Evolutionary conservation across 768 basidiomycete species (phyloP), one percentile per base, ranked within the genome.

Genomic region (Mycena haematopus): DNA sequence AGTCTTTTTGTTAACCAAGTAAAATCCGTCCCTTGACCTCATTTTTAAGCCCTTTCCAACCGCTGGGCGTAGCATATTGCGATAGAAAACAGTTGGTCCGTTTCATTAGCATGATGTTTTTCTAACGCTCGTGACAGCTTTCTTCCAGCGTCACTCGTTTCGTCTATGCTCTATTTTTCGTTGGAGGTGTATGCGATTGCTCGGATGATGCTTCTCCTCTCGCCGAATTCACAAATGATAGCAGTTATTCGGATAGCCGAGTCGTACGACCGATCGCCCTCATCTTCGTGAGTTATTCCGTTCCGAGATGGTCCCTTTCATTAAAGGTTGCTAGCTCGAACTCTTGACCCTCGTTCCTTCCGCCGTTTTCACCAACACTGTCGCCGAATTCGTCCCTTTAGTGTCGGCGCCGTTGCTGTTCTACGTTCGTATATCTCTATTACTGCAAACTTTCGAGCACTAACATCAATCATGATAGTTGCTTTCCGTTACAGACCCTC

Each of bases 331-430:
- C 10, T 22, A 67, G 66, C 71, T 82, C 2, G 81, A 84, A 38
- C 57, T 81, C 17, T 58, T 81, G n/a, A 78, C 76, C 2, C 57
- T 80, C 36, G 77, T 76, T 3, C 79, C 81, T 27, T 69, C 71
- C 40, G 72, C 74, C 15, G 69, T 71, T 6, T 61, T 65, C 40
- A 77, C 78, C n/a, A 75, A 73, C 49, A 60, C 77, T 10, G 47
- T 82, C 6, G 78, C 72, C 0, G 76, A 81, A 36, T 79, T 78
- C 49, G 62, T 83, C 79, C 81, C 1, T 79, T 77, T 62, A 75
- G 77, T 58, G 63, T 82, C 21, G 79, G 78, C 27, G 72, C 78
- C 9, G 56, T 83, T 13, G 59, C 77, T 21, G 80, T 82, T 21
- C 68, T 84, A 17, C 70, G 82, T 82, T 63, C 68, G 79, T 66